These are phyloP conservation scores for Sporothrix brasiliensis DNA, from an alignment of 2,329 filamentous ascomycete genomes.

Conservation along the genomic window DNA sequence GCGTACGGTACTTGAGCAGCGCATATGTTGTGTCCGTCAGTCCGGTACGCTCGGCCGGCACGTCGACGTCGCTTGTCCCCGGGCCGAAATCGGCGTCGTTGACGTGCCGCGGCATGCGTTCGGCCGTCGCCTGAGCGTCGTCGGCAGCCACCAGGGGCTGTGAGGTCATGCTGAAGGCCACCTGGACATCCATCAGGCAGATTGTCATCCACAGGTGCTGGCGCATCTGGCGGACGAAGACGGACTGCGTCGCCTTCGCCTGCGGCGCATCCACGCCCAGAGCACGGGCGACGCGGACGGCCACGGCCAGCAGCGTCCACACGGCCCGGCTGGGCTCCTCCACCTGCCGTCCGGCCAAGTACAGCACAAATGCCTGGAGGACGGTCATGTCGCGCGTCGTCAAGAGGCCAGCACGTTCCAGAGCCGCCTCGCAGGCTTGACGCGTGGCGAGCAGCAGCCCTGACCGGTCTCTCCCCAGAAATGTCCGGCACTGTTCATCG, in stretches of 20 bases:
- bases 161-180: conserved; percentile 34
- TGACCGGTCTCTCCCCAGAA: background rate
- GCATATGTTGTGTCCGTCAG: conserved; percentile 42
- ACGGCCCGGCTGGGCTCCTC: conserved; percentile 38
- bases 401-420: conserved; percentile 38
- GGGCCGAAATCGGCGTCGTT: conserved; percentile 36
- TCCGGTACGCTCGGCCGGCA: conserved; percentile 35
- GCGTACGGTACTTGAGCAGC: conserved; percentile 39
- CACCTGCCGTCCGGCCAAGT: conserved; percentile 36
- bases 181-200: conserved; percentile 39
- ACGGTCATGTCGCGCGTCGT: conserved; percentile 40
- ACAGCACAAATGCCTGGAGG: conserved; percentile 42
- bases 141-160: conserved; percentile 37
- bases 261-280: conserved; percentile 33
- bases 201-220: conserved; percentile 38
- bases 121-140: conserved; percentile 28
- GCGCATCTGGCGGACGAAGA: conserved; percentile 38
- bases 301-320: conserved; percentile 41
- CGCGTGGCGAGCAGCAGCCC: conserved; percentile 16
- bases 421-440: conserved; percentile 35
- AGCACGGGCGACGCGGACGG: conserved; percentile 40
- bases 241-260: conserved; percentile 15
- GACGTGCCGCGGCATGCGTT: conserved; percentile 35
- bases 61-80: conserved; percentile 25
- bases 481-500: conserved; percentile 18